A percentile compares a stretch with the other conserved stretches of the same genome.
phyloP scores from a whole-genome alignment of 305 asterid species.

The Fraxinus floribunda region DNA sequence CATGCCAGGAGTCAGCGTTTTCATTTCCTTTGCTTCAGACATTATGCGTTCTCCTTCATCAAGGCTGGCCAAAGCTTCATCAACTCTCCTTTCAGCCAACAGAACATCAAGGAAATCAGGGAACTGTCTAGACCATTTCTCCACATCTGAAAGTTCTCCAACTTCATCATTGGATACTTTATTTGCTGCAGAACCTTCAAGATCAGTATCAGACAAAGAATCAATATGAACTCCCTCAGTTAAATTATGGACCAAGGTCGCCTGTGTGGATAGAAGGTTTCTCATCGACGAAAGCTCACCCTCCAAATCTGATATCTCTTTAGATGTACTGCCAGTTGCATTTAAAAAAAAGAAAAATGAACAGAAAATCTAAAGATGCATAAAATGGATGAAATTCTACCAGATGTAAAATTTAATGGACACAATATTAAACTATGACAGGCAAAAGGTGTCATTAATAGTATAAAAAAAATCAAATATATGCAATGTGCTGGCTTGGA shows the following conservation, averaged over 20 bases:
- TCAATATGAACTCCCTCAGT: conserved; percentile 88
- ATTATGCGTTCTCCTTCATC: conserved; percentile 79
- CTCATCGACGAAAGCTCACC: conserved; percentile 98
- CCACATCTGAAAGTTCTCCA: conserved; percentile 71
- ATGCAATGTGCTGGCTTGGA: not conserved
- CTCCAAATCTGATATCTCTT: conserved; percentile 98
- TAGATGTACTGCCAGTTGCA: conserved; percentile 69
- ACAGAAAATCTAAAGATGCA: conserved; percentile 6
- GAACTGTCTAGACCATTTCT: conserved; percentile 74
- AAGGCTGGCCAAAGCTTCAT: conserved; percentile 85
- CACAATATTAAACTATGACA: not conserved
- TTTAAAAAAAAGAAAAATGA: conserved; percentile 9
- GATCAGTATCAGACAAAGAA: conserved; percentile 51
- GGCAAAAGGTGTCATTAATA: not conserved
- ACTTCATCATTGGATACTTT: conserved; percentile 46
- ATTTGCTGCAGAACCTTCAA: conserved; percentile 42
- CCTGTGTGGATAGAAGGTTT: conserved; percentile 92
- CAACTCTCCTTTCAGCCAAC: conserved; percentile 93
- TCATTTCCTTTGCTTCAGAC: conserved; percentile 73
- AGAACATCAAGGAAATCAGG: conserved; percentile 91
- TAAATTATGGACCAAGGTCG: conserved; percentile 80
- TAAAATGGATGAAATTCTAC: not conserved
- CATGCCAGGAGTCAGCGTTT: conserved; percentile 45
- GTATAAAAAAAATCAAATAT: not conserved
- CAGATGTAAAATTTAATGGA: not conserved